Conservation (phyloP, 805 yeast genomes). For the Starmerella sp. region DNA sequence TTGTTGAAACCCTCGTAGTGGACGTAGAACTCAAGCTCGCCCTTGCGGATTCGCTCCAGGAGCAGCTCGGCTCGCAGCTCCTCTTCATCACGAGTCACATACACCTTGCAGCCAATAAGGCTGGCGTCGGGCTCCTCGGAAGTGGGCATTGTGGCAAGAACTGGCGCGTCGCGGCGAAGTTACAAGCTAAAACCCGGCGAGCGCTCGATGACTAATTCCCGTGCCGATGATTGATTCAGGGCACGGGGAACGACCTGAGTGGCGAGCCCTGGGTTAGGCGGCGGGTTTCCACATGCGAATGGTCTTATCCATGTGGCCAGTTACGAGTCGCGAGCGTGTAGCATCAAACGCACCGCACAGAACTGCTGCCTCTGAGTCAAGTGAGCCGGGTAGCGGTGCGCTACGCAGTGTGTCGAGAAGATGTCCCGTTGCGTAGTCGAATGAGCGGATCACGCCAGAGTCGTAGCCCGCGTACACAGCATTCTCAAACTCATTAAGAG, state of each 20-base stretch:
- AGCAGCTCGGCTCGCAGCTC: conserved; percentile 75
- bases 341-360: conserved; percentile 62
- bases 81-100: conserved; percentile 70
- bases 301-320: conserved; percentile 83
- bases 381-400: conserved; percentile 30
- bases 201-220: not conserved
- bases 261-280: not conserved
- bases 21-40: conserved; percentile 73
- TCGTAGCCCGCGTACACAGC: conserved; percentile 75
- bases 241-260: not conserved
- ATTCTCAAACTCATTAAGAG: conserved; percentile 39
- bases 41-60: conserved; percentile 62
- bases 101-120: conserved; percentile 67
- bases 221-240: too few species aligned
- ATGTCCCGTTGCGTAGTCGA: conserved; percentile 64
- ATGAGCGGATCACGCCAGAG: conserved; percentile 65
- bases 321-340: conserved; percentile 67
- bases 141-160: not conserved
- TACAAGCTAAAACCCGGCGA: not conserved
- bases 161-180: not conserved
- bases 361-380: conserved; percentile 36
- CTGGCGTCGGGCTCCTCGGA: conserved; percentile 3
- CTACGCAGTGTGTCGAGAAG: conserved; percentile 45
- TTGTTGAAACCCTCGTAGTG: conserved; percentile 93
- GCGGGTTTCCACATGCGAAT: conserved; percentile 42